Evolutionary conservation across 2,329 filamentous ascomycete genomes (phyloP).

Genomic region (Diaporthe longicolla): DNA sequence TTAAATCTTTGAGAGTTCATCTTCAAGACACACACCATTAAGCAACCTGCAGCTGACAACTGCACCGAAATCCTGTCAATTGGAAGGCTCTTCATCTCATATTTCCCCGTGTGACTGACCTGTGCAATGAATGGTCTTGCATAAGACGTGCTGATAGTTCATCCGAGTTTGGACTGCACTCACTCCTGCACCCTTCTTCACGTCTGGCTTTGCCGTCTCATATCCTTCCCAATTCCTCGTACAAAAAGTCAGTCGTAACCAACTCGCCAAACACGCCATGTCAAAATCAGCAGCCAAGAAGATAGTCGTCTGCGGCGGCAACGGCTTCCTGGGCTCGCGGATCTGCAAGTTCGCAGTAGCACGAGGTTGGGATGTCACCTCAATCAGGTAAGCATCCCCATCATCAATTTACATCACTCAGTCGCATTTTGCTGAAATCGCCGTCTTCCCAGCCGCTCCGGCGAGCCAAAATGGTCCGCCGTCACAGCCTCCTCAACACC

Average conservation of each 20-base stretch:
- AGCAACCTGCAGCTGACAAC: neutral
- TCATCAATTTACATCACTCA: too few species aligned
- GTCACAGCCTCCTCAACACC: constrained; percentile 79
- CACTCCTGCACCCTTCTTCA: neutral
- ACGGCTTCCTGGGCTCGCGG: constrained; percentile 88
- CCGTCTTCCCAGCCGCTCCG: constrained; percentile 78
- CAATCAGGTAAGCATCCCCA: constrained; percentile 77
- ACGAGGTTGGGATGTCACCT: constrained; percentile 92
- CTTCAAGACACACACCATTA: neutral
- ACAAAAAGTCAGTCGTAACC: neutral
- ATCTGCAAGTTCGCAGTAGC: constrained; percentile 93
- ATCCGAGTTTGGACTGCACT: neutral
- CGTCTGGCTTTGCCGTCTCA: neutral
- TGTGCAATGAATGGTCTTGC: neutral
- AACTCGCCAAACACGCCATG: constrained; percentile 56
- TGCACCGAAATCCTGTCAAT: neutral
- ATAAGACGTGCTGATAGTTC: constrained; percentile 23
- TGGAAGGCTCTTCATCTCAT: neutral
- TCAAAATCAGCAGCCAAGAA: constrained; percentile 74
- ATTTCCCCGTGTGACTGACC: neutral
- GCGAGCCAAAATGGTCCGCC: constrained; percentile 86
- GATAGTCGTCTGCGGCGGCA: constrained; percentile 92
- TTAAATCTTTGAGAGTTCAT: neutral
- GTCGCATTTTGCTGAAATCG: constrained; percentile 13
- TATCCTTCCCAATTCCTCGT: neutral